Conservation (phyloP, 805 yeast species). For the Candida ortonii region DNA sequence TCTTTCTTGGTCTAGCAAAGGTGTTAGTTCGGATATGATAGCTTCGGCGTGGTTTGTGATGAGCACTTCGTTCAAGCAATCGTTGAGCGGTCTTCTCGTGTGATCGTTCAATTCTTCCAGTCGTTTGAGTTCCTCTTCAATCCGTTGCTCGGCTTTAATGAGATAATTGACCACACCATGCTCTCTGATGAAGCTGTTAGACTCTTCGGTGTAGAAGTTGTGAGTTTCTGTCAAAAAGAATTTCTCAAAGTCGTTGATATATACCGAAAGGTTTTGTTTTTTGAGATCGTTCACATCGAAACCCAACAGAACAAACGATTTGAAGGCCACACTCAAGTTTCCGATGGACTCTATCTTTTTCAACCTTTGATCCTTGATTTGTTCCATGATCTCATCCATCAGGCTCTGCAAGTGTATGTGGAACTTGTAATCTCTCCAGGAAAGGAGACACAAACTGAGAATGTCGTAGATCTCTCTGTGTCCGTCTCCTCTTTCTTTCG, state of each 20-base stretch:
- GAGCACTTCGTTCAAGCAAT: constrained; percentile 69
- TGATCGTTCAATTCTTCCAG: constrained; percentile 81
- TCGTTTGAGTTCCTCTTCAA: constrained; percentile 78
- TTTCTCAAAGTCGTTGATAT: constrained; percentile 74
- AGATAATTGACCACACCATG: constrained; percentile 90
- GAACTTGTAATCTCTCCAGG: constrained; percentile 87
- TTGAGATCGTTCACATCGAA: constrained; percentile 87
- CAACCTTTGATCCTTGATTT: constrained; percentile 74
- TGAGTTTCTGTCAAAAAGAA: constrained; percentile 70
- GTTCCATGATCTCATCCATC: constrained; percentile 68
- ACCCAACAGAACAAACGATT: constrained; percentile 85
- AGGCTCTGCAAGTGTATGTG: constrained; percentile 57
- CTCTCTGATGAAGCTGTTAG: constrained; percentile 58
- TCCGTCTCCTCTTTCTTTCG: constrained; percentile 92
- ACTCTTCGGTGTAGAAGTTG: constrained; percentile 65
- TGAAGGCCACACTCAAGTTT: constrained; percentile 69
- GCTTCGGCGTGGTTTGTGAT: constrained; percentile 75
- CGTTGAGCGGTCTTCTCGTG: constrained; percentile 73
- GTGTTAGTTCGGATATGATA: constrained; percentile 72
- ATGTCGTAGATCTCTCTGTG: constrained; percentile 87
- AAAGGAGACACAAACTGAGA: constrained; percentile 77
- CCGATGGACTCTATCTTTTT: constrained; percentile 70
- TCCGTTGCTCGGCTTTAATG: constrained; percentile 77
- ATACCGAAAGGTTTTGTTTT: constrained; percentile 78
- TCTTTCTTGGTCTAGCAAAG: constrained; percentile 70